Evolutionary conservation across 208 protist genomes (phyloP).

Genomic region (Leishmania tarentolae): DNA sequence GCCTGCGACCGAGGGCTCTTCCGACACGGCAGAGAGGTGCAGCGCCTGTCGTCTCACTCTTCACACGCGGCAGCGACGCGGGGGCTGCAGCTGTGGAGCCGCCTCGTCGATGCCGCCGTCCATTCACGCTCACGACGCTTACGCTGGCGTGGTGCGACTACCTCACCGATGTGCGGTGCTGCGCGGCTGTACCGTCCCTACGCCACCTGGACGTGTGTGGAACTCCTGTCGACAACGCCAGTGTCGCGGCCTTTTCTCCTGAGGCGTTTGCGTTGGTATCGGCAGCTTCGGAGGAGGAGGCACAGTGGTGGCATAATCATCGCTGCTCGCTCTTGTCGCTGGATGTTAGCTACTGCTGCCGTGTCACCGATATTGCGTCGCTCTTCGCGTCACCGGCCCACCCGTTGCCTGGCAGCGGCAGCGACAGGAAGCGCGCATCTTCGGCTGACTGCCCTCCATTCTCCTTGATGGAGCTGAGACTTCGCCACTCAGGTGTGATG

Average conservation of each 20-base stretch:
- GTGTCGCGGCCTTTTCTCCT: conserved; percentile 10
- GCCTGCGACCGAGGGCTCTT: conserved; percentile 2
- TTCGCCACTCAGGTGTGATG: conserved; percentile 24
- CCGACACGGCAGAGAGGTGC: neutral
- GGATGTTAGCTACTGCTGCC: conserved; percentile 21
- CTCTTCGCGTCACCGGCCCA: conserved; percentile 7
- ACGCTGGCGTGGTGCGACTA: conserved; percentile 32
- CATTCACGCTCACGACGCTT: conserved; percentile 25
- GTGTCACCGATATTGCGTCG: conserved; percentile 16
- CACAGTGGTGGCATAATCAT: conserved; percentile 12
- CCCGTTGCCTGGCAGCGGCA: conserved; percentile 1
- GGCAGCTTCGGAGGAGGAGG: neutral
- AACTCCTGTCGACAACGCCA: conserved; percentile 12
- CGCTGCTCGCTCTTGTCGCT: conserved; percentile 24
- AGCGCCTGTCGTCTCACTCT: neutral
- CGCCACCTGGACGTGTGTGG: conserved; percentile 17
- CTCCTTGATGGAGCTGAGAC: conserved; percentile 6
- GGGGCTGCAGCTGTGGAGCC: neutral
- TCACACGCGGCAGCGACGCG: neutral
- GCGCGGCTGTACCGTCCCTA: conserved; percentile 29
- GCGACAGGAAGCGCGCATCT: neutral
- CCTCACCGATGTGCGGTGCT: conserved; percentile 31
- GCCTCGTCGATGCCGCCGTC: conserved; percentile 1
- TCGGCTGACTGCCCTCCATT: too few relatives aligned
- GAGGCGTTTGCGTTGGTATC: neutral